phyloP scores from a whole-genome alignment of 805 yeast species.

The Maudiozyma pseudohumilis region DNA sequence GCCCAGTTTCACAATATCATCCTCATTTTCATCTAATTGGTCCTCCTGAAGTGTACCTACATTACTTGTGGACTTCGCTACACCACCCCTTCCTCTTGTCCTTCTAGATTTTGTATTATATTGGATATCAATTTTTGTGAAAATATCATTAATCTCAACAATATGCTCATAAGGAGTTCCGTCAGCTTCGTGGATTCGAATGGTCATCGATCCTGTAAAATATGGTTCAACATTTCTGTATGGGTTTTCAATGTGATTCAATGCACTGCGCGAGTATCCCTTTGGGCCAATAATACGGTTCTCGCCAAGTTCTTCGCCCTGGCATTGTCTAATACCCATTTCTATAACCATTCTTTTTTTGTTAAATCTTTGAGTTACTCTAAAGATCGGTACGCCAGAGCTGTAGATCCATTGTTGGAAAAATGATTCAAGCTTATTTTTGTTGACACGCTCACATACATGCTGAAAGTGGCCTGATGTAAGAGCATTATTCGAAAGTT shows the following conservation, averaged over 20 bases:
- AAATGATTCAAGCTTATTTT: constrained; percentile 69
- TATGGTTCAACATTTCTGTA: constrained; percentile 27
- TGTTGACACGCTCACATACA: constrained; percentile 91
- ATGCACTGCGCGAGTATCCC: constrained; percentile 24
- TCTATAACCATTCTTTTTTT: constrained; percentile 90
- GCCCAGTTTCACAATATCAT: constrained; percentile 40
- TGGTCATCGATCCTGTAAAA: constrained; percentile 92
- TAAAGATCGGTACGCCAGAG: constrained; percentile 78
- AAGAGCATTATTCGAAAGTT: constrained; percentile 63
- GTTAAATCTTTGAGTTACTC: constrained; percentile 86
- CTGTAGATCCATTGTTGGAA: constrained; percentile 92
- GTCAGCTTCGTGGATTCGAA: constrained; percentile 93
- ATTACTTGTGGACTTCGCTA: constrained; percentile 13
- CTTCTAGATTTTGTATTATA: constrained; percentile 90
- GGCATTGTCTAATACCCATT: constrained; percentile 88
- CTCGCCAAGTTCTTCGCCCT: constrained; percentile 44
- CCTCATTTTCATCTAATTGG: constrained; percentile 1
- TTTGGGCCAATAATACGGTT: constrained; percentile 19
- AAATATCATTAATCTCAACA: constrained; percentile 76
- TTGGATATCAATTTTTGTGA: constrained; percentile 84
- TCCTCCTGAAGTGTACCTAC: constrained; percentile 2
- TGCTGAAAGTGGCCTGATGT: constrained; percentile 81
- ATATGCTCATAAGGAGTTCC: constrained; percentile 98
- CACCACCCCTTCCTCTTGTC: constrained; percentile 50
- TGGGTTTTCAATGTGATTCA: constrained; percentile 17